A percentile compares a stretch with the other conserved stretches of the same genome.
Evolutionary conservation across 257 asterid species (phyloP).

Genomic region (Cruciata laevipes): DNA sequence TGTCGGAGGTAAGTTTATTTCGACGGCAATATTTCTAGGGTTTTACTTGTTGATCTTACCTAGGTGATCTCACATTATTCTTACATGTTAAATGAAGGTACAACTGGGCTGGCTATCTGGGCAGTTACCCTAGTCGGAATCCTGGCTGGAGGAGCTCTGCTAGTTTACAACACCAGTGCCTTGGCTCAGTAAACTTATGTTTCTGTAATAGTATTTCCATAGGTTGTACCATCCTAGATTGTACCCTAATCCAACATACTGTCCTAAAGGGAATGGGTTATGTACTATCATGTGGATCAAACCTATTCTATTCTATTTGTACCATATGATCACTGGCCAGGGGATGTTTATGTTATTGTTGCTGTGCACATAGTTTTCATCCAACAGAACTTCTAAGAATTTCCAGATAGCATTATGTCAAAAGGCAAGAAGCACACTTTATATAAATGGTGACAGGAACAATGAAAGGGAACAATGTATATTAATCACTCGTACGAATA

Average conservation of each 20-base stretch:
- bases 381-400: not conserved
- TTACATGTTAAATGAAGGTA: conserved; percentile 34
- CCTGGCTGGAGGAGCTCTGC: conserved; percentile 94
- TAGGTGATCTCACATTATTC: not conserved
- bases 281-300: not conserved
- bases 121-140: conserved; percentile 67
- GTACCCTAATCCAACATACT: conserved; percentile 6
- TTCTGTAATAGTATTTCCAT: not conserved
- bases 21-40: not conserved
- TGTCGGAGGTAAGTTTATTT: conserved; percentile 50
- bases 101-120: conserved; percentile 88
- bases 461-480: not conserved
- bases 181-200: conserved; percentile 50
- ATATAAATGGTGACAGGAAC: too few species aligned
- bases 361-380: not conserved
- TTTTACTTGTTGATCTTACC: too few species aligned
- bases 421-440: not conserved
- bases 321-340: not conserved
- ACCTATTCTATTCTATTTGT: not conserved
- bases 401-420: not conserved
- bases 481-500: not conserved
- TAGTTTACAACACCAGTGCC: conserved; percentile 96
- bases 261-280: conserved; percentile 9
- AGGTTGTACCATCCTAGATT: conserved; percentile 1
- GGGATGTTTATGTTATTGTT: not conserved